Evolutionary conservation across 2,329 filamentous ascomycete species (phyloP).

Genomic region (Berkeleyomyces rouxiae): DNA sequence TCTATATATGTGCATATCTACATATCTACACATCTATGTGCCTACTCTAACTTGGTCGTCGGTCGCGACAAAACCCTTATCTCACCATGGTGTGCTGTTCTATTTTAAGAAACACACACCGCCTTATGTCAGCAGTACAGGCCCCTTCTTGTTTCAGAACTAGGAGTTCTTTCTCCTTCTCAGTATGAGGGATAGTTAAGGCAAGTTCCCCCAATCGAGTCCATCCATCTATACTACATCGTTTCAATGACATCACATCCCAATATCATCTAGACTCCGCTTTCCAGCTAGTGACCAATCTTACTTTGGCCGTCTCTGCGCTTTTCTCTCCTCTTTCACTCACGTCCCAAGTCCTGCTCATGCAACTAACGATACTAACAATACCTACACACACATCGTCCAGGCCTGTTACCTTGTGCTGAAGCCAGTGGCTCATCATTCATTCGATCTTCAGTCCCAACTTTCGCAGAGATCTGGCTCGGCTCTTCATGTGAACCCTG

Average conservation of each 20-base stretch:
- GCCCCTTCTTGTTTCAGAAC: neutral
- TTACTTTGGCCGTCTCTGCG: no score
- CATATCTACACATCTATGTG: neutral
- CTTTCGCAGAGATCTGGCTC: no score
- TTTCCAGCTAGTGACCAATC: no score
- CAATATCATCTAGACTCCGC: no score
- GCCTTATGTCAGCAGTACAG: neutral
- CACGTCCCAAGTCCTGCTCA: no score
- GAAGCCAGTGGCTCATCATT: no score
- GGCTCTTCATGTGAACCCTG: no score
- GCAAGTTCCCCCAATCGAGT: neutral
- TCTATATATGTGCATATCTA: neutral
- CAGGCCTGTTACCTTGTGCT: no score
- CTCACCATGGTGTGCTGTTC: neutral
- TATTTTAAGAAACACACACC: slow-evolving; percentile 1
- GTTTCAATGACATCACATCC: neutral
- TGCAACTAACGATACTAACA: no score
- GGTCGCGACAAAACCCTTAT: neutral
- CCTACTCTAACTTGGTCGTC: neutral
- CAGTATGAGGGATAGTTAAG: neutral
- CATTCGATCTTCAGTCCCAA: no score
- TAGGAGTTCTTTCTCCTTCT: neutral
- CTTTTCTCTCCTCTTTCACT: no score
- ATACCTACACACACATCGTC: no score
- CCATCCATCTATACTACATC: neutral